phyloP scores from a whole-genome alignment of 495 filamentous ascomycete species.

The Venustampulla echinocandica region DNA sequence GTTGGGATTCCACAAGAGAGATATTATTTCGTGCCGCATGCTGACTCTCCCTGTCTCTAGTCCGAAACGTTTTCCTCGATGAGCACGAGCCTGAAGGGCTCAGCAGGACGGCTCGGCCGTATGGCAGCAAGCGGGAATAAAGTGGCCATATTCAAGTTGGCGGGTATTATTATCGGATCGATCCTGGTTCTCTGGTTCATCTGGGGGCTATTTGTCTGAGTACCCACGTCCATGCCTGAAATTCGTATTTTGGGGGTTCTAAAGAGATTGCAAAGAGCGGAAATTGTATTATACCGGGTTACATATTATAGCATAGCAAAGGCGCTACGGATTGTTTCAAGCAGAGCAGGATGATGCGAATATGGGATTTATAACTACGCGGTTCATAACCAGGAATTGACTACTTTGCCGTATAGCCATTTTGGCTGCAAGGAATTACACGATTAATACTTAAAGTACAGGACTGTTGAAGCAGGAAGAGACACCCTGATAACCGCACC shows the following conservation, averaged over 20 bases:
- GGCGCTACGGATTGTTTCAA: constrained; percentile 20
- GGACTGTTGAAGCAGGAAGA: too few species aligned
- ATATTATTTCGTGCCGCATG: too few species aligned
- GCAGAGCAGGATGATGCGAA: too few species aligned
- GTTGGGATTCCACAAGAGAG: too few species aligned
- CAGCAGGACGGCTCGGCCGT: constrained; percentile 74
- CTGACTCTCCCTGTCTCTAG: constrained; percentile 16
- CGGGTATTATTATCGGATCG: constrained; percentile 68
- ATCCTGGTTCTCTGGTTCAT: constrained; percentile 70
- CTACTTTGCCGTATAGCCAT: too few species aligned
- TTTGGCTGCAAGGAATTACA: too few species aligned
- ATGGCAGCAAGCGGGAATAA: constrained; percentile 91
- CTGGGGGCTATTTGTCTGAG: constrained; percentile 55
- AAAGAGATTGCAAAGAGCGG: background rate
- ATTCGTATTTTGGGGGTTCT: background rate
- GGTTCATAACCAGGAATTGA: too few species aligned
- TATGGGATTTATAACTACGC: too few species aligned
- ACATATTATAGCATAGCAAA: constrained; percentile 21
- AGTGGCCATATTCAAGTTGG: constrained; percentile 79
- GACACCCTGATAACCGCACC: too few species aligned
- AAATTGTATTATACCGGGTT: constrained; percentile 15
- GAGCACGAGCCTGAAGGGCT: constrained; percentile 65
- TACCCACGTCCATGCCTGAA: constrained; percentile 13
- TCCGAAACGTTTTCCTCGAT: constrained; percentile 52
- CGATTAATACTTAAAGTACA: too few species aligned